Percentiles rank a stretch among this genome's conserved stretches.
Conservation (phyloP, 202 grass and related monocot species). For the Dendrocalamus latiflorus region DNA sequence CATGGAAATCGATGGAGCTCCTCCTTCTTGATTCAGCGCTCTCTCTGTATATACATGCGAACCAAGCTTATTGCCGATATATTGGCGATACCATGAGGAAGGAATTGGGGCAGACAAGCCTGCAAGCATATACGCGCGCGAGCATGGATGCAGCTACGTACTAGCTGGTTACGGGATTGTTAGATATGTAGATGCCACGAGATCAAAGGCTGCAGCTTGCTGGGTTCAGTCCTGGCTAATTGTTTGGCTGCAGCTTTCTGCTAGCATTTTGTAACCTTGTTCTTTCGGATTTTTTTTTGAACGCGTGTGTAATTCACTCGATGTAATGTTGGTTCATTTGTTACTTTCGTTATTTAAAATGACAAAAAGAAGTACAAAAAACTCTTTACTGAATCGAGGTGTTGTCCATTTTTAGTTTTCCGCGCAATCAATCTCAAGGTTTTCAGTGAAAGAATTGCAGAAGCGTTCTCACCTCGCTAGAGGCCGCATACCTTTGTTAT, state of each 20-base stretch:
- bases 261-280: neutral
- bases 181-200: neutral
- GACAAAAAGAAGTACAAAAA: neutral
- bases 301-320: neutral
- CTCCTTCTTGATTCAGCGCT: neutral
- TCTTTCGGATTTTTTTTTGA: neutral
- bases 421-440: neutral
- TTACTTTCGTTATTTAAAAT: neutral
- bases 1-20: neutral
- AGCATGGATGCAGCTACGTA: too few relatives aligned
- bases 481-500: too few relatives aligned
- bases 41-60: too few relatives aligned
- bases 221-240: neutral
- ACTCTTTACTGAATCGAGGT: neutral
- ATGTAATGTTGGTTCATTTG: slow-evolving; percentile 4
- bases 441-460: too few relatives aligned
- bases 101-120: too few relatives aligned
- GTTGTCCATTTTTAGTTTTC: neutral
- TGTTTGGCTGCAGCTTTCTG: neutral
- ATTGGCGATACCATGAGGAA: too few relatives aligned
- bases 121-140: too few relatives aligned
- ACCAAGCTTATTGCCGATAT: too few relatives aligned
- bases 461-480: too few relatives aligned
- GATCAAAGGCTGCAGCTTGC: neutral
- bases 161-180: too few relatives aligned